phyloP scores from a whole-genome alignment of 2,329 filamentous ascomycete species.

The Rasamsonia emersonii region DNA sequence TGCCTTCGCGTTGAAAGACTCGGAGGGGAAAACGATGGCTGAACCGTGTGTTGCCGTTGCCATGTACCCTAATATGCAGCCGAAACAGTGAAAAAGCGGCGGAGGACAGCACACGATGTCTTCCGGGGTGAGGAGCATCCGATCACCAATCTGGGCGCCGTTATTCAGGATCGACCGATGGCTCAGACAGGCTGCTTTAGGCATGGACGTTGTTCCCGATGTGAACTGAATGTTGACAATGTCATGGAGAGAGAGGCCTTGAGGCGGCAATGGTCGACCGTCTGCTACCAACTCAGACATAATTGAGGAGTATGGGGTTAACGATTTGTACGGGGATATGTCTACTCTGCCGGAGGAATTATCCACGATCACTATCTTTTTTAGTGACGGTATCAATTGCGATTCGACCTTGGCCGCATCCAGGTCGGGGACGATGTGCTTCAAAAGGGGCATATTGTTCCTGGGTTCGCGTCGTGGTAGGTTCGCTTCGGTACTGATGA shows the following conservation, averaged over 20 bases:
- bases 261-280: constrained; percentile 35
- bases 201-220: constrained; percentile 81
- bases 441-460: constrained; percentile 51
- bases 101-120: constrained; percentile 64
- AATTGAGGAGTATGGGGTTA: constrained; percentile 42
- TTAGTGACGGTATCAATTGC: constrained; percentile 58
- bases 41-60: constrained; percentile 77
- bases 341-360: constrained; percentile 57
- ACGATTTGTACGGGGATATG: constrained; percentile 30
- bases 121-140: constrained; percentile 67
- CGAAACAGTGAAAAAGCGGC: constrained; percentile 65
- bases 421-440: constrained; percentile 45
- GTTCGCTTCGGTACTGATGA: constrained; percentile 84
- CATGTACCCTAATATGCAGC: constrained; percentile 88
- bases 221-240: constrained; percentile 96
- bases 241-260: constrained; percentile 52
- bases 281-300: constrained; percentile 35
- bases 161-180: constrained; percentile 91
- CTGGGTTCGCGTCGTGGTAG: constrained; percentile 57
- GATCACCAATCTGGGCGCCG: constrained; percentile 69
- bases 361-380: constrained; percentile 66
- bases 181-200: constrained; percentile 83
- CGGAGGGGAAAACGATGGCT: constrained; percentile 73
- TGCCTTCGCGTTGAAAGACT: constrained; percentile 74
- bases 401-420: constrained; percentile 40